These are phyloP conservation scores for Cyphellophora europaea DNA, from an alignment of 2,329 filamentous ascomycete species.

Conservation along the genomic window DNA sequence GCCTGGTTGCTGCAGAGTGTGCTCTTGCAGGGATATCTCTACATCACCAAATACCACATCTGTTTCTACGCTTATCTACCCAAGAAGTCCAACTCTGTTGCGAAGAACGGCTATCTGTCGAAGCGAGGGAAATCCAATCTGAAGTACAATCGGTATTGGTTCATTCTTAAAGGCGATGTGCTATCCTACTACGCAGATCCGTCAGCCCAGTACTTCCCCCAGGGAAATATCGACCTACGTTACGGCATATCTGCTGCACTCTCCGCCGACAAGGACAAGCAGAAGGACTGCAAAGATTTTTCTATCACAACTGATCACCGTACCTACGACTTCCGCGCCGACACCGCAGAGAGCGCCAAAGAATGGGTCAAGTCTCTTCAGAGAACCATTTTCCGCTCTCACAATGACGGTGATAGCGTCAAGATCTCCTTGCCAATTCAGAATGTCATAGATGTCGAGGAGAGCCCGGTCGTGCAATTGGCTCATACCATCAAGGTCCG, in stretches of 20 bases:
- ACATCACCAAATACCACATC: slow-evolving; percentile 85
- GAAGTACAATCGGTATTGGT: slow-evolving; percentile 86
- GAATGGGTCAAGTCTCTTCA: slow-evolving; percentile 95
- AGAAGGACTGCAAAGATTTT: slow-evolving; percentile 67
- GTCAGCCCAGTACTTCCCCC: slow-evolving; percentile 81
- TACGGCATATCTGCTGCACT: slow-evolving; percentile 84
- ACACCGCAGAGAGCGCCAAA: slow-evolving; percentile 77
- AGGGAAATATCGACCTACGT: slow-evolving; percentile 82
- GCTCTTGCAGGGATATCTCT: slow-evolving; percentile 87
- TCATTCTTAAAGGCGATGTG: slow-evolving; percentile 82
- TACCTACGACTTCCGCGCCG: slow-evolving; percentile 79
- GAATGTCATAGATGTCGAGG: slow-evolving; percentile 86
- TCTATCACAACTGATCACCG: slow-evolving; percentile 72
- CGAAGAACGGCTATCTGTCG: slow-evolving; percentile 79
- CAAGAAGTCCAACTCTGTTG: slow-evolving; percentile 69
- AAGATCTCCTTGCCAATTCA: slow-evolving; percentile 86
- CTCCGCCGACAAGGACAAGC: slow-evolving; percentile 56
- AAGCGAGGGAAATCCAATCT: slow-evolving; percentile 86
- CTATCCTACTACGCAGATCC: slow-evolving; percentile 80
- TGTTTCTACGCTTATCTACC: slow-evolving; percentile 98
- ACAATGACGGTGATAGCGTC: slow-evolving; percentile 93
- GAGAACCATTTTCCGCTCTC: slow-evolving; percentile 87
- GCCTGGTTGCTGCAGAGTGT: slow-evolving; percentile 91
- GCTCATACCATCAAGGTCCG: slow-evolving; percentile 89
- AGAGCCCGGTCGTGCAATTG: slow-evolving; percentile 81